Conservation (phyloP, 169 alveolate genomes). For the Eimeria sp. region DNA sequence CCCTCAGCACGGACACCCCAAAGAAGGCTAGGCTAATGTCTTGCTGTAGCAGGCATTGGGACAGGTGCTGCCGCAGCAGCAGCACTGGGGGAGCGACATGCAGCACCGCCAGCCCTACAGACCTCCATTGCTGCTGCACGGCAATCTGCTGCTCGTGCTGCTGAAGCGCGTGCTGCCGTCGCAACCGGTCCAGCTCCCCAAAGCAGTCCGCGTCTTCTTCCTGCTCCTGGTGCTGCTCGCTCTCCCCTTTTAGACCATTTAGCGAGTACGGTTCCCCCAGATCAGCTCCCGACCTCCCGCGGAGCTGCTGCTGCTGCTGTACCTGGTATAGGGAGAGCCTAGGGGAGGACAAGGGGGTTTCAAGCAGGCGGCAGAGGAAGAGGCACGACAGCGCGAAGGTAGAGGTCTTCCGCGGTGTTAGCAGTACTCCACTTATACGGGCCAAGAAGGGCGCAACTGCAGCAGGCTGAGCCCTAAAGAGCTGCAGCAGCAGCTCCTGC, state of each 20-base stretch:
- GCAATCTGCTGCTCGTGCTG: slow-evolving; percentile 46
- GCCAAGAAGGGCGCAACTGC: not conserved
- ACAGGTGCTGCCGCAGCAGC: slow-evolving; percentile 66
- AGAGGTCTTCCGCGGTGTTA: slow-evolving; percentile 38
- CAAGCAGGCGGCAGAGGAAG: slow-evolving; percentile 65
- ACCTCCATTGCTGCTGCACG: slow-evolving; percentile 17
- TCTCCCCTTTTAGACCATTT: not conserved
- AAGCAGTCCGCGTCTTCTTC: not conserved
- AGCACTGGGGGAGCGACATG: slow-evolving; percentile 37
- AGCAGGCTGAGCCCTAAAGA: slow-evolving; percentile 45
- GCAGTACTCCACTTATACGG: not conserved
- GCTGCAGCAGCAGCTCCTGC: slow-evolving; percentile 69
- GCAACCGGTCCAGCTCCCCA: slow-evolving; percentile 32
- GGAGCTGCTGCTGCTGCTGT: not conserved
- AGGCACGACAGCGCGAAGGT: slow-evolving; percentile 60
- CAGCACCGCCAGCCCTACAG: slow-evolving; percentile 21
- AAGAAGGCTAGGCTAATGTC: slow-evolving; percentile 16
- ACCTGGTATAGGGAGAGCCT: not conserved
- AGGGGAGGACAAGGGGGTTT: not conserved
- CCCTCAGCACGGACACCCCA: slow-evolving; percentile 50
- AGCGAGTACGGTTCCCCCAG: not conserved
- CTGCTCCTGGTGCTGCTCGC: slow-evolving; percentile 14
- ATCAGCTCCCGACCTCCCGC: not conserved
- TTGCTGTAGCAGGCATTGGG: slow-evolving; percentile 59
- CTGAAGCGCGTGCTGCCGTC: slow-evolving; percentile 46